A percentile compares a stretch with the other conserved stretches of the same genome.
Evolutionary conservation across 1,284 basidiomycete genomes (phyloP).

Genomic region (Golubevia pallescens): DNA sequence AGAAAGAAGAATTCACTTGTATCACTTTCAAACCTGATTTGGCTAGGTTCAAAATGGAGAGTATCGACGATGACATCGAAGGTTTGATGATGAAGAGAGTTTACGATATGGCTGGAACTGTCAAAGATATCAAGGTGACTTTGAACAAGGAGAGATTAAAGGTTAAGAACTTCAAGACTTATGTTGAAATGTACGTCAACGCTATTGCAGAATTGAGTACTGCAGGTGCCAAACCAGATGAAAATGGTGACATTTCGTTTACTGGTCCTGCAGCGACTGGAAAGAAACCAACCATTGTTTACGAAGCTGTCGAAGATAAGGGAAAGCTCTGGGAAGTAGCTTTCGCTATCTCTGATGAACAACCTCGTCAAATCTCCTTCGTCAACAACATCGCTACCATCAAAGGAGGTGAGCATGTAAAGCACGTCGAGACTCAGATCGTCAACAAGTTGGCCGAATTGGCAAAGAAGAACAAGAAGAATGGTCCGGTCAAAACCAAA

Average conservation of each 20-base stretch:
- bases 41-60: conserved; percentile 51
- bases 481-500: conserved; percentile 47
- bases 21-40: conserved; percentile 65
- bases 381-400: conserved; percentile 64
- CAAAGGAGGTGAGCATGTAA: conserved; percentile 62
- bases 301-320: conserved; percentile 50
- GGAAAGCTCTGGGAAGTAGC: conserved; percentile 62
- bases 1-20: conserved; percentile 53
- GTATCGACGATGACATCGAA: conserved; percentile 60
- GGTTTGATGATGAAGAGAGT: conserved; percentile 64
- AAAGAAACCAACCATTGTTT: conserved; percentile 57
- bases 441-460: conserved; percentile 52
- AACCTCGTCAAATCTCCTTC: conserved; percentile 55
- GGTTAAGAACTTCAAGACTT: conserved; percentile 61
- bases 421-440: conserved; percentile 57
- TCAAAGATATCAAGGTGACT: conserved; percentile 58
- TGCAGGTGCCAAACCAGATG: conserved; percentile 29
- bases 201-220: conserved; percentile 57
- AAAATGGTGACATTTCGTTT: conserved; percentile 14
- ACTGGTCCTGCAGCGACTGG: conserved; percentile 17
- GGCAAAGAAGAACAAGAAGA: conserved; percentile 61
- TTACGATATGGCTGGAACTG: conserved; percentile 63
- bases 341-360: conserved; percentile 61
- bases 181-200: conserved; percentile 63
- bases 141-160: conserved; percentile 61